Evolutionary conservation across 1,139 yeast genomes (phyloP).

Genomic region (Kodamaea anthophila): DNA sequence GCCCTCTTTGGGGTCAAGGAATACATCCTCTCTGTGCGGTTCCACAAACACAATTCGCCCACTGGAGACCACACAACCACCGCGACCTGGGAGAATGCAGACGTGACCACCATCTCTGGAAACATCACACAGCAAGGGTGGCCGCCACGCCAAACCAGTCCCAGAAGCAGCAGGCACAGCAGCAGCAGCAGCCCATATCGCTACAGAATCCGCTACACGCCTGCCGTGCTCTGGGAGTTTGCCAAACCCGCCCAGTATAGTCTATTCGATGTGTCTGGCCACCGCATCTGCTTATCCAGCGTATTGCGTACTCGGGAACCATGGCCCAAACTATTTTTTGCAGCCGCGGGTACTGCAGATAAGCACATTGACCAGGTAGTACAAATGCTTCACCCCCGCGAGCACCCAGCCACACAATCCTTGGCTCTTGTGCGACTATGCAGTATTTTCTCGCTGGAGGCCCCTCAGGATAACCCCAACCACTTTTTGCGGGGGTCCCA

Average conservation of each 20-base stretch:
- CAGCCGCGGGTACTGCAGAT: slow-evolving; percentile 14
- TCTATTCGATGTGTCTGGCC: no score
- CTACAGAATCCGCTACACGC: no score
- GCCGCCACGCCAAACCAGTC: no score
- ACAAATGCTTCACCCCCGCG: slow-evolving; percentile 6
- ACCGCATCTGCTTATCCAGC: no score
- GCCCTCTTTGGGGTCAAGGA: slow-evolving; percentile 24
- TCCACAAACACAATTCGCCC: slow-evolving; percentile 3
- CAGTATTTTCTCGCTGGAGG: slow-evolving; percentile 17
- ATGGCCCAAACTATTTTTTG: slow-evolving; percentile 11
- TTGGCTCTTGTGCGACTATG: slow-evolving; percentile 12
- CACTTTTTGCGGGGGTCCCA: slow-evolving; percentile 28
- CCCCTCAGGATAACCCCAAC: slow-evolving; percentile 22
- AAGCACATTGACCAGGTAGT: slow-evolving; percentile 4
- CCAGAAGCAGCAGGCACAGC: no score
- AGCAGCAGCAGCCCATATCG: no score
- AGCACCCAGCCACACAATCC: slow-evolving; percentile 2
- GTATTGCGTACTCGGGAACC: slow-evolving; percentile 9
- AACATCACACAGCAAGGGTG: no score
- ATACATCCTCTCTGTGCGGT: slow-evolving; percentile 12
- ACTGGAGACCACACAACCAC: no score
- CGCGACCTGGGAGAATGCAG: slow-evolving; percentile 7
- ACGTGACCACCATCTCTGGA: background rate
- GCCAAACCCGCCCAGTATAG: slow-evolving; percentile 1
- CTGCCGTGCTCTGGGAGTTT: no score